Evolutionary conservation across 2,329 filamentous ascomycete genomes (phyloP).

Genomic region (Colletotrichum sp.): DNA sequence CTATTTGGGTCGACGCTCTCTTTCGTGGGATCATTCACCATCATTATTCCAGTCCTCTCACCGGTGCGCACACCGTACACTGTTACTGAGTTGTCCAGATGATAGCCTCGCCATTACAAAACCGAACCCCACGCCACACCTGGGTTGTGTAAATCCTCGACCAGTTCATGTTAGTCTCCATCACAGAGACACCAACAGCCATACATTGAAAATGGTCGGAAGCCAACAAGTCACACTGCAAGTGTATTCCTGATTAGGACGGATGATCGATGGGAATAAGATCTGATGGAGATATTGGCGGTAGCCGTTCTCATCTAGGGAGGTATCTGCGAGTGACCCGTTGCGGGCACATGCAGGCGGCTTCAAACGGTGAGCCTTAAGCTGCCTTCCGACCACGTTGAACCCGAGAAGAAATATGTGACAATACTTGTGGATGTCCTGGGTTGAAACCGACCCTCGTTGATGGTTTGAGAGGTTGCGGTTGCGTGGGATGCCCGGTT

Average conservation of each 20-base stretch:
- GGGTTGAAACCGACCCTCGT: slow-evolving; percentile 25
- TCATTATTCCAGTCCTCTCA: slow-evolving; percentile 41
- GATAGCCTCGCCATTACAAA: slow-evolving; percentile 31
- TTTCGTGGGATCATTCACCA: background rate
- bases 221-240: slow-evolving; percentile 58
- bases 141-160: slow-evolving; percentile 59
- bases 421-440: slow-evolving; percentile 53
- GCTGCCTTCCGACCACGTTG: slow-evolving; percentile 57
- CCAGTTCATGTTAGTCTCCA: slow-evolving; percentile 56
- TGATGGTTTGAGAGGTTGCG: background rate
- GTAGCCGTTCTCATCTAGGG: slow-evolving; percentile 59
- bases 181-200: slow-evolving; percentile 38
- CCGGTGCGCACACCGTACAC: slow-evolving; percentile 29
- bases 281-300: slow-evolving; percentile 49
- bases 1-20: background rate
- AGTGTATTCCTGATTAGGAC: slow-evolving; percentile 55
- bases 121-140: slow-evolving; percentile 46
- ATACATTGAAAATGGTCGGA: slow-evolving; percentile 44
- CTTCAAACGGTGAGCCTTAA: slow-evolving; percentile 48
- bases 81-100: slow-evolving; percentile 27
- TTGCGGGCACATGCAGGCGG: slow-evolving; percentile 58
- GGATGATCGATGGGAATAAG: slow-evolving; percentile 59
- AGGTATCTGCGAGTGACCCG: slow-evolving; percentile 55
- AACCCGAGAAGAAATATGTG: slow-evolving; percentile 54
- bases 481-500: background rate